A percentile compares a stretch with the other conserved stretches of the same genome.
Conservation (phyloP, 148 eudicot species). For the Fallopia convolvulus region DNA sequence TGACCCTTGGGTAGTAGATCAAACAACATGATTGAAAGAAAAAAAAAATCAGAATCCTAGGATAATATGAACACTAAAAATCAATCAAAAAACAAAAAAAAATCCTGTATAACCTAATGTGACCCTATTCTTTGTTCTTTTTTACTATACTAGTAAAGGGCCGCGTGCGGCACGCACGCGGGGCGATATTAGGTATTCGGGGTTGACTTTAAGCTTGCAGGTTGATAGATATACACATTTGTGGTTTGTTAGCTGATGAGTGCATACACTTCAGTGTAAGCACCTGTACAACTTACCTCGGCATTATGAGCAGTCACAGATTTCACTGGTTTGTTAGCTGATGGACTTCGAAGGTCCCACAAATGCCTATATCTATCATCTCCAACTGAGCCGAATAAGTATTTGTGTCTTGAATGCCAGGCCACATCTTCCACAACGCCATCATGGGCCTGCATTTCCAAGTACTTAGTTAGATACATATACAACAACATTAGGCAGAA, state of each 20-base stretch:
- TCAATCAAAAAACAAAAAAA: no score
- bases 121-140: no score
- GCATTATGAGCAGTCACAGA: slow-evolving; percentile 82
- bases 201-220: no score
- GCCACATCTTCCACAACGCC: slow-evolving; percentile 90
- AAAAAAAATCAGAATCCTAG: no score
- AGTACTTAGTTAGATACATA: neutral
- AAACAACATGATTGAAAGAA: no score
- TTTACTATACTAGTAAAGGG: no score
- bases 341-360: slow-evolving; percentile 80
- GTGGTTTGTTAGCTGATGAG: neutral
- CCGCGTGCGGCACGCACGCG: no score
- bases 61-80: no score
- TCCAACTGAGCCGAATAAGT: slow-evolving; percentile 82
- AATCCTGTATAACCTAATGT: no score
- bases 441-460: slow-evolving; percentile 56
- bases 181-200: no score
- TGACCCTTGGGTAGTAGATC: no score
- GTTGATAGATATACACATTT: no score
- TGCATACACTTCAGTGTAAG: neutral
- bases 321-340: slow-evolving; percentile 66
- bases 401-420: slow-evolving; percentile 83
- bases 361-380: slow-evolving; percentile 57
- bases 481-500: neutral
- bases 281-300: slow-evolving; percentile 37